phyloP scores from a whole-genome alignment of 164 flowering plant species.

The Vitis labrusca region DNA sequence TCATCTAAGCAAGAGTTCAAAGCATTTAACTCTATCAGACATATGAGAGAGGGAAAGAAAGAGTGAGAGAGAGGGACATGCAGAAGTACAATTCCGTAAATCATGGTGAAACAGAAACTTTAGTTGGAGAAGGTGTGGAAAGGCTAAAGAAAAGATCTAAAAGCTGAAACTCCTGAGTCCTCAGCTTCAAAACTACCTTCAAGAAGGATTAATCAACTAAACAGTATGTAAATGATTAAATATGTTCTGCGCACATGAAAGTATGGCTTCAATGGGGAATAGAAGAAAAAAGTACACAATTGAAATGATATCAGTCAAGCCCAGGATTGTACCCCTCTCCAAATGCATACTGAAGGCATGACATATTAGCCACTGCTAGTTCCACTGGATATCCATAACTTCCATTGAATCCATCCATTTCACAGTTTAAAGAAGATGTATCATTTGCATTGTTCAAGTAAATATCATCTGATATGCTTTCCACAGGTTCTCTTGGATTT shows the following conservation, averaged over 20 bases:
- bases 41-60: background rate
- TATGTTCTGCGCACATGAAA: background rate
- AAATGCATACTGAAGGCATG: conserved; percentile 41
- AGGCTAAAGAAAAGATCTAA: background rate
- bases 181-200: background rate
- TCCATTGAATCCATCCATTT: conserved; percentile 15
- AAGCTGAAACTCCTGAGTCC: background rate
- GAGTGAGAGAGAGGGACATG: too few relatives aligned
- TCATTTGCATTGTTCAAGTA: conserved; percentile 14
- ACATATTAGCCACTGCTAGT: conserved; percentile 61
- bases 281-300: background rate
- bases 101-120: background rate
- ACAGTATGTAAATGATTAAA: background rate
- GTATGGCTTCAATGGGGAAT: background rate
- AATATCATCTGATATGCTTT: conserved; percentile 18
- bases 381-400: conserved; percentile 32
- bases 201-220: background rate
- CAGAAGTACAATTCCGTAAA: background rate
- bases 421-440: conserved; percentile 16
- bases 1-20: background rate
- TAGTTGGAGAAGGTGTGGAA: background rate
- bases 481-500: conserved; percentile 21
- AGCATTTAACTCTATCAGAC: background rate
- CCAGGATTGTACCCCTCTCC: conserved; percentile 73
- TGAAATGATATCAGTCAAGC: background rate